phyloP scores from a whole-genome alignment of 306 rosid species.

The Phaseolus lunatus region DNA sequence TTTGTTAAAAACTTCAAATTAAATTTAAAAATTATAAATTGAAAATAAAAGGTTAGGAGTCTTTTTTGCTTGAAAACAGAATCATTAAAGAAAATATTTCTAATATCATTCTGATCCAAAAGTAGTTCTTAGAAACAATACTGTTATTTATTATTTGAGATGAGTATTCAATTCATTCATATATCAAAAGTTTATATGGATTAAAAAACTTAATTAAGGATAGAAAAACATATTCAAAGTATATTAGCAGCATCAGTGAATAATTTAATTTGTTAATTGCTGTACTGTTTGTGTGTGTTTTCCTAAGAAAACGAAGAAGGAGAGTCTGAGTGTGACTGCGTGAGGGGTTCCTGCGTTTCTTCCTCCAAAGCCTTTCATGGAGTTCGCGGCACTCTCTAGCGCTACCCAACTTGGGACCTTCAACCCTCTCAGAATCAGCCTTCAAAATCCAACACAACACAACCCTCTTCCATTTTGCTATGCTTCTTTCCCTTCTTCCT shows the following conservation, averaged over 20 bases:
- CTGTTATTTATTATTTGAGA: too few relatives aligned
- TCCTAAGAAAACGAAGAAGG: not conserved
- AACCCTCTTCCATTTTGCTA: not conserved
- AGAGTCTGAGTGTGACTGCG: not conserved
- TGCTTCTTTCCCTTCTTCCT: slow-evolving; percentile 30
- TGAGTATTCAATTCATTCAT: too few relatives aligned
- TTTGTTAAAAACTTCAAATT: too few relatives aligned
- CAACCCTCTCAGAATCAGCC: not conserved
- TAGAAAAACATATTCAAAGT: too few relatives aligned
- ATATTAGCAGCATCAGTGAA: not conserved
- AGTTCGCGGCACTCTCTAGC: slow-evolving; percentile 41
- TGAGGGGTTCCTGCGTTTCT: not conserved
- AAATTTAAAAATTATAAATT: too few relatives aligned
- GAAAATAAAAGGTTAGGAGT: too few relatives aligned
- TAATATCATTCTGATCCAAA: too few relatives aligned
- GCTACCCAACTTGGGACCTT: slow-evolving; percentile 35
- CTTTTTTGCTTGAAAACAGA: too few relatives aligned
- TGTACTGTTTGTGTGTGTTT: not conserved
- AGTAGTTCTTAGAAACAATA: too few relatives aligned
- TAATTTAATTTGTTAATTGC: not conserved
- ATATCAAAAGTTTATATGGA: too few relatives aligned
- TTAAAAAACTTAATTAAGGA: too few relatives aligned
- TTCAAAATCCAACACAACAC: not conserved
- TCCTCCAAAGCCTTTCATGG: slow-evolving; percentile 32
- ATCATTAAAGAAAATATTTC: too few relatives aligned